Base-by-base conservation (phyloP, 768 basidiomycete species). In the Mycena capillaripes region DNA sequence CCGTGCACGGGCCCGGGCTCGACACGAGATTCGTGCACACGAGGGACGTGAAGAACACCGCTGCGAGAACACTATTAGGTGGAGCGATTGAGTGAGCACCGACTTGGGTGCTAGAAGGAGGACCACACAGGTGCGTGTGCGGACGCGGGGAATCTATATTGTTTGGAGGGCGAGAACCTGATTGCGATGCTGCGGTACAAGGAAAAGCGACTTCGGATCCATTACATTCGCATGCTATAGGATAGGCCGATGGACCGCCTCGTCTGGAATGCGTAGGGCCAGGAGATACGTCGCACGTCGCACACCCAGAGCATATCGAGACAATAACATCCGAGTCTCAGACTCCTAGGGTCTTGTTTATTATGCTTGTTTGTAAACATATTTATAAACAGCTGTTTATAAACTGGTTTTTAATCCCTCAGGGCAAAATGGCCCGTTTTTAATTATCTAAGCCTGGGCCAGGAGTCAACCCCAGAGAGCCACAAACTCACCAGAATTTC, bases 1-100 rank as follows among this genome's bases (percentile, higher is more conserved):
- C 68, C 68, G 30, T 40, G 60, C 9, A 60, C 38, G 11, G n/a
- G n/a, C n/a, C n/a, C n/a, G n/a, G 50, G 59, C 21, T n/a, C 60
- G 1, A 19, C 53, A 12, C 68, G 50, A 7, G 29, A 44, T 40
- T 69, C 68, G 42, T 69, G 68, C 30, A 69, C 50, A 70, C 23
- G 42, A 63, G 52, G 8, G 60, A 70, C 42, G 69, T 44, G 53
- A 70, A 7, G 52, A 70, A 30, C 7, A 44, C 30, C 23, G 21
- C 23, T 5, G 69, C 52, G 29, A 70, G 16, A 32, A 70, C 32
- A 60, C 63, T 70, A n/a, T n/a, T n/a, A n/a, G n/a, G n/a, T n/a
- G n/a, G n/a, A n/a, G n/a, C n/a, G 9, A 27, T 34, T 4, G 44
- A 16, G 44, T 34, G 59, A 48, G 29, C 48, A 44, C 44, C 32